phyloP scores from a whole-genome alignment of 371 early-diverging fungal genomes.

The Apophysomyces sp. region DNA sequence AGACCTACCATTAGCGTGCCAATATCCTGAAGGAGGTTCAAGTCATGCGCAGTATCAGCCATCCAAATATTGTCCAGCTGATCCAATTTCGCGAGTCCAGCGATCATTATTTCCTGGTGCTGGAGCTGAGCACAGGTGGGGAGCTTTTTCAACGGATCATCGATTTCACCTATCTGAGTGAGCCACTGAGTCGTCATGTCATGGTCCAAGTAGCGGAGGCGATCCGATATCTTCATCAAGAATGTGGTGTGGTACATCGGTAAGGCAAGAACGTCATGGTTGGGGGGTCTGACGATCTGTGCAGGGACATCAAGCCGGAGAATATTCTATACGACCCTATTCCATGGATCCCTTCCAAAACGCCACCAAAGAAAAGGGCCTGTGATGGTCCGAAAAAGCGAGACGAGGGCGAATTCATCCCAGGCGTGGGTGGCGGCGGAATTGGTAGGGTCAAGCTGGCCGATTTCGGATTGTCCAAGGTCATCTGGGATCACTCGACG shows the following conservation, averaged over 20 bases:
- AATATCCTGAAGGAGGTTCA: constrained; percentile 86
- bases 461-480: constrained; percentile 86
- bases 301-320: constrained; percentile 88
- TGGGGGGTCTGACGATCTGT: constrained; percentile 42
- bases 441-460: constrained; percentile 84
- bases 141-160: constrained; percentile 88
- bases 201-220: constrained; percentile 90
- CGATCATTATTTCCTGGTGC: constrained; percentile 72
- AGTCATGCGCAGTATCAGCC: constrained; percentile 81
- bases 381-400: constrained; percentile 57
- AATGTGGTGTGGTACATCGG: constrained; percentile 89
- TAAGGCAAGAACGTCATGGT: constrained; percentile 10
- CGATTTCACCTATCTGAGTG: constrained; percentile 78
- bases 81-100: constrained; percentile 66
- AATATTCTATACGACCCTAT: constrained; percentile 75
- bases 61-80: constrained; percentile 79
- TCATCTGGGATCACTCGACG: constrained; percentile 79
- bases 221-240: constrained; percentile 86
- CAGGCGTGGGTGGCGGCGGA: constrained; percentile 76
- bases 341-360: constrained; percentile 37
- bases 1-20: constrained; percentile 52
- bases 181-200: constrained; percentile 76
- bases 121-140: constrained; percentile 86
- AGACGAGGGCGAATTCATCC: constrained; percentile 72
- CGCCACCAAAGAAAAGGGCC: not conserved